These are phyloP conservation scores for Cadophora malorum DNA, from an alignment of 2,329 filamentous ascomycete species.

Conservation along the genomic window DNA sequence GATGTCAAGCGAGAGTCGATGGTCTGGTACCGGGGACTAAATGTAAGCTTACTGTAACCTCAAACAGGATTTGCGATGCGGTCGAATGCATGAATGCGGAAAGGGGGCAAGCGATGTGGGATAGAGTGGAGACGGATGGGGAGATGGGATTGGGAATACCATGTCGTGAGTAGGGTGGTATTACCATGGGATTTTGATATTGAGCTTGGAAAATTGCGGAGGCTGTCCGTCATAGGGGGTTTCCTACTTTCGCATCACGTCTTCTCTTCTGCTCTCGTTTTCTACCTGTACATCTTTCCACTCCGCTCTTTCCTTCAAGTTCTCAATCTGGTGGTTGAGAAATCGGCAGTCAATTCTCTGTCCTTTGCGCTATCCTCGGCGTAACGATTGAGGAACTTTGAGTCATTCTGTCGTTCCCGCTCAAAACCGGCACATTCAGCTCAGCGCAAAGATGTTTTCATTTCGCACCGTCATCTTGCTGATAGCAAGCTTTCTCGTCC, in stretches of 20 bases:
- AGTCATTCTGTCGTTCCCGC: not conserved
- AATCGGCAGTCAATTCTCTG: not conserved
- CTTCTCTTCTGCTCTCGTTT: not conserved
- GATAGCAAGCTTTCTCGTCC: not conserved
- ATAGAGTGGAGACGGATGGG: not conserved
- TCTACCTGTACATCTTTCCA: not conserved
- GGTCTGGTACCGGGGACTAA: conserved; percentile 1
- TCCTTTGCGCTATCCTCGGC: not conserved
- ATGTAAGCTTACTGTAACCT: not conserved
- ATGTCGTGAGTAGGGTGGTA: not conserved
- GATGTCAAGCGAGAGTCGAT: not conserved
- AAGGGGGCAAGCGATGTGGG: too few relatives aligned
- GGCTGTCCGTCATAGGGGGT: not conserved
- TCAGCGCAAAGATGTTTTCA: not conserved
- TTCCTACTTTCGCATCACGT: not conserved
- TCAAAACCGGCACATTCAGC: not conserved
- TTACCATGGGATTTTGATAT: not conserved
- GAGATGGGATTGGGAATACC: not conserved
- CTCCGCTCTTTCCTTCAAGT: not conserved
- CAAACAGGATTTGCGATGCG: conserved; percentile 7
- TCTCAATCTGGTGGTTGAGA: not conserved
- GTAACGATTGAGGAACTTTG: not conserved
- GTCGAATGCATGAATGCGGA: conserved; percentile 1
- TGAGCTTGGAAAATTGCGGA: too few relatives aligned
- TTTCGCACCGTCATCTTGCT: not conserved